These are phyloP conservation scores for Apodospora peruviana DNA, from an alignment of 495 filamentous ascomycete species.

Conservation along the genomic window DNA sequence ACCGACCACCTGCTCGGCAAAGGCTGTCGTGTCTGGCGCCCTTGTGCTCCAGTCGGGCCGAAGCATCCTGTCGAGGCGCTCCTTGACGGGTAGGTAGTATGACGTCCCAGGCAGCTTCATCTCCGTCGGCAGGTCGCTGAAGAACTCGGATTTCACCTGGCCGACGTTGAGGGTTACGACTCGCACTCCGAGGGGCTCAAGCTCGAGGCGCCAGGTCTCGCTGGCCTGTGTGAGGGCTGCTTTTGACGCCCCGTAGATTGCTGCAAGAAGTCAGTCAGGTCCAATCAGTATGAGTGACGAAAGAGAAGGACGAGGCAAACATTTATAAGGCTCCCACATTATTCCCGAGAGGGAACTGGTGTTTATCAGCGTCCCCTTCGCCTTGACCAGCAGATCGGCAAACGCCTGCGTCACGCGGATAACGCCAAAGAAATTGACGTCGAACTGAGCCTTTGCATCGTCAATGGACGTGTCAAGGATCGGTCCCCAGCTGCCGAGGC, in stretches of 20 bases:
- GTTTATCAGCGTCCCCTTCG: conserved; percentile 41
- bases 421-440: conserved; percentile 50
- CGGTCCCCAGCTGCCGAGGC: conserved; percentile 35
- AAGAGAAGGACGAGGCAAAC: no score
- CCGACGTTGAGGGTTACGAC: conserved; percentile 28
- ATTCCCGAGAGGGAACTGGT: conserved; percentile 44
- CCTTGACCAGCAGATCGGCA: conserved; percentile 41
- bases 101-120: neutral
- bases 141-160: conserved; percentile 13
- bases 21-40: neutral
- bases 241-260: conserved; percentile 50
- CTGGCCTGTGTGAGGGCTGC: conserved; percentile 42
- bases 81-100: neutral
- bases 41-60: neutral
- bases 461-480: conserved; percentile 43
- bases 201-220: conserved; percentile 45
- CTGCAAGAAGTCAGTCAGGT: conserved; percentile 45
- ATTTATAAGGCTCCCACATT: neutral
- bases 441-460: conserved; percentile 38
- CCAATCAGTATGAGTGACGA: no score
- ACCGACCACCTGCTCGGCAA: conserved; percentile 13
- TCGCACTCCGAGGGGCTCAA: conserved; percentile 45
- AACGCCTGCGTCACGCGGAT: conserved; percentile 52
- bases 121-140: neutral
- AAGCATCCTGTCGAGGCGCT: neutral